These are phyloP conservation scores for Thielaviopsis ethacetica DNA, from an alignment of 2,329 filamentous ascomycete species.

Conservation along the genomic window DNA sequence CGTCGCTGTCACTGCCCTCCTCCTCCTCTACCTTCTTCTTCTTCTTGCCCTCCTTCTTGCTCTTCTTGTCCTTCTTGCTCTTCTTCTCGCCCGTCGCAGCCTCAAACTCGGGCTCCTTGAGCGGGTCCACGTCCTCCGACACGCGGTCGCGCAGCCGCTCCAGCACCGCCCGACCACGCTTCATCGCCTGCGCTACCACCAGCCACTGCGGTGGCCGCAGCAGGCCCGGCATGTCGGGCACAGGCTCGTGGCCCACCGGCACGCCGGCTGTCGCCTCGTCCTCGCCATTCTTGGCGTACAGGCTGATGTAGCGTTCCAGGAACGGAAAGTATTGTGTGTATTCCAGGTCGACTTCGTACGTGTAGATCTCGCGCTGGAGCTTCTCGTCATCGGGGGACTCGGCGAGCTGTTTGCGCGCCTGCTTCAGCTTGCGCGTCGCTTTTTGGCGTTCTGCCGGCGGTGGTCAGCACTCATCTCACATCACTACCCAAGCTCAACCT, in stretches of 20 bases:
- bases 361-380: conserved; percentile 43
- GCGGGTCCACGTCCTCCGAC: conserved; percentile 16
- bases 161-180: conserved; percentile 34
- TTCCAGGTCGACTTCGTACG: conserved; percentile 56
- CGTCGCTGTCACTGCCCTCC: conserved; percentile 33
- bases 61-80: conserved; percentile 15
- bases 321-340: conserved; percentile 61
- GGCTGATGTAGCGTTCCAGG: conserved; percentile 50
- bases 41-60: conserved; percentile 20
- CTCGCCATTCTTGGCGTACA: conserved; percentile 33
- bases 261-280: conserved; percentile 22
- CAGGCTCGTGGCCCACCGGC: conserved; percentile 24
- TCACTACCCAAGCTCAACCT: not conserved
- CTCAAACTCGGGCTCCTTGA: conserved; percentile 4
- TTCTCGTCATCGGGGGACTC: conserved; percentile 32
- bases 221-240: conserved; percentile 1
- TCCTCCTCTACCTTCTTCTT: conserved; percentile 21
- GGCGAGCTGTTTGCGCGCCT: conserved; percentile 39
- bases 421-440: conserved; percentile 49
- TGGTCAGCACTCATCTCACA: not conserved
- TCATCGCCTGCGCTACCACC: conserved; percentile 47
- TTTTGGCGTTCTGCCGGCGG: conserved; percentile 48
- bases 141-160: conserved; percentile 38
- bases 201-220: conserved; percentile 48
- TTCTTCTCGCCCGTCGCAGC: conserved; percentile 11